phyloP scores from a whole-genome alignment of 2,329 filamentous ascomycete species.

The Hymenoscyphus salicellus region DNA sequence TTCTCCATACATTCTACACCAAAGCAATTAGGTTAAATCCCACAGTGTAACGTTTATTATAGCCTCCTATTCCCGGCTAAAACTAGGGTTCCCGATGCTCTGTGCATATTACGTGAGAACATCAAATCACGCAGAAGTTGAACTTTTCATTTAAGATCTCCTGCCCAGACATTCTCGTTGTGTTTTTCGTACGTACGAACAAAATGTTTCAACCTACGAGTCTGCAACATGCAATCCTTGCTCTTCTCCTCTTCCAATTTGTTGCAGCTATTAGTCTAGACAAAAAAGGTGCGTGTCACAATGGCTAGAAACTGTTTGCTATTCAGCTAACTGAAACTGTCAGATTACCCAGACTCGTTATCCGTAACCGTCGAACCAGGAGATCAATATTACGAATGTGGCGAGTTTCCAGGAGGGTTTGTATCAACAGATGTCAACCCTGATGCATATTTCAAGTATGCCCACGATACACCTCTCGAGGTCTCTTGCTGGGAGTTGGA shows the following conservation, averaged over 20 bases:
- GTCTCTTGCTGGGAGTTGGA: constrained; percentile 7
- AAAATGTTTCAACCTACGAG: background rate
- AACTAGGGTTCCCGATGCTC: background rate
- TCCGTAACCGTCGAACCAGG: constrained; percentile 7
- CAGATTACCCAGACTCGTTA: background rate
- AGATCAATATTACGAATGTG: constrained; percentile 9
- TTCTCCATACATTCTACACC: background rate
- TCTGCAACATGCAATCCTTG: background rate
- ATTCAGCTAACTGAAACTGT: background rate
- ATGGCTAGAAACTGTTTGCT: background rate
- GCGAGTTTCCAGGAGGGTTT: constrained; percentile 5
- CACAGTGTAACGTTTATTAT: constrained; percentile 1
- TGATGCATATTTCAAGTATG: constrained; percentile 5
- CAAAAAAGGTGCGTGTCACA: background rate
- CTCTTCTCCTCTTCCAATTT: background rate
- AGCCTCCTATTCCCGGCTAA: constrained; percentile 2
- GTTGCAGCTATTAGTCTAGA: background rate
- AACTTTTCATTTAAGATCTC: background rate
- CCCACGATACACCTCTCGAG: constrained; percentile 1
- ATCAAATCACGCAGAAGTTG: background rate
- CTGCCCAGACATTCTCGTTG: background rate
- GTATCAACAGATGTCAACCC: background rate
- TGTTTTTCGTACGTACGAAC: background rate
- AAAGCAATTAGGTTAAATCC: constrained; percentile 7
- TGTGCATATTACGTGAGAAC: background rate